Conservation (phyloP, 768 basidiomycete genomes). For the Paxillus involutus region DNA sequence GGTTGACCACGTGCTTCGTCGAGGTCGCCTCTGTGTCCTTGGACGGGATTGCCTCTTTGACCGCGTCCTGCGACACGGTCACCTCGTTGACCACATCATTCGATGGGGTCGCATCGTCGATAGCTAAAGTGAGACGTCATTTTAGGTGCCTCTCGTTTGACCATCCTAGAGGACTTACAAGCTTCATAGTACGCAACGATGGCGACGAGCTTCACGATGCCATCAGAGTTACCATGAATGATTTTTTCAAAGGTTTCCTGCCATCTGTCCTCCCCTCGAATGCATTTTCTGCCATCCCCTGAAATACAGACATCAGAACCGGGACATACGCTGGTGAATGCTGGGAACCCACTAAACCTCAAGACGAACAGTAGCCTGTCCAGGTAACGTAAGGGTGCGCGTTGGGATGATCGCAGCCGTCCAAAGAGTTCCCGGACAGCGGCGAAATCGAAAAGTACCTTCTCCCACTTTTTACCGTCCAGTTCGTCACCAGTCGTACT, state of each 20-base stretch:
- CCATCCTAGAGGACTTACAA: slow-evolving; percentile 1
- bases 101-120: not conserved
- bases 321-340: not conserved
- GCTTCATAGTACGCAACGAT: slow-evolving; percentile 16
- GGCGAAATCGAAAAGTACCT: slow-evolving; percentile 12
- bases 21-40: no score
- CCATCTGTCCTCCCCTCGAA: not conserved
- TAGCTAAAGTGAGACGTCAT: not conserved
- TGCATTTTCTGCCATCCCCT: slow-evolving; percentile 7
- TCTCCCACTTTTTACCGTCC: slow-evolving; percentile 13
- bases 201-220: slow-evolving; percentile 9
- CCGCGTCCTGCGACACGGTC: not conserved
- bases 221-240: slow-evolving; percentile 1
- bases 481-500: slow-evolving; percentile 2
- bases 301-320: not conserved
- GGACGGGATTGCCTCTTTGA: no score
- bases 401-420: slow-evolving; percentile 8
- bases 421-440: slow-evolving; percentile 8
- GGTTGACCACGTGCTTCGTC: not conserved
- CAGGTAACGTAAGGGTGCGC: slow-evolving; percentile 10
- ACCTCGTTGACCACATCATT: not conserved
- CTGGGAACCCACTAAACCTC: slow-evolving; percentile 12
- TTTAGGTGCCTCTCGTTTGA: not conserved
- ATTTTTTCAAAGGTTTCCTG: not conserved
- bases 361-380: slow-evolving; percentile 18